These are phyloP conservation scores for Sclerotinia nivalis DNA, from an alignment of 2,329 filamentous ascomycete species.

Conservation along the genomic window DNA sequence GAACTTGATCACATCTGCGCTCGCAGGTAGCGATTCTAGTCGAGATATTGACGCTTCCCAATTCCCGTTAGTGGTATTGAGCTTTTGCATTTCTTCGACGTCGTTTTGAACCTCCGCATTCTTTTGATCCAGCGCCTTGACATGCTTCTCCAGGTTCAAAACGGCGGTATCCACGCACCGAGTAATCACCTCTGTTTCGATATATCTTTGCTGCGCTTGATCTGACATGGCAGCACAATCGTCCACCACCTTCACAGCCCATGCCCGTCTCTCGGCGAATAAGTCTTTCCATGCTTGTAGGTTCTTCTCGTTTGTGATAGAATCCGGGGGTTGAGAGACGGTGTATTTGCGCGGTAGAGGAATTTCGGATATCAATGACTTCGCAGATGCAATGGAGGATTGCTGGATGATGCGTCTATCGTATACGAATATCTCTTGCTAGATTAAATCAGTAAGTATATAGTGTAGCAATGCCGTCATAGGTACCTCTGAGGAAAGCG, in stretches of 20 bases:
- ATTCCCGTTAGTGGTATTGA: conserved; percentile 64
- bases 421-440: conserved; percentile 92
- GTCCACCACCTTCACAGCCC: conserved; percentile 71
- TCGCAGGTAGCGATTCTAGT: conserved; percentile 64
- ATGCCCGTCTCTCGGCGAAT: conserved; percentile 76
- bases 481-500: conserved; percentile 74
- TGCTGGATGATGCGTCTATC: conserved; percentile 74
- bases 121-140: conserved; percentile 70
- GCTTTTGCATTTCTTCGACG: conserved; percentile 65
- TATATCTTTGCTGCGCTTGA: conserved; percentile 63
- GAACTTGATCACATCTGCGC: conserved; percentile 64
- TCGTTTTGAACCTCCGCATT: conserved; percentile 70
- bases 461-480: conserved; percentile 23
- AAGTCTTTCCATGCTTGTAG: conserved; percentile 86
- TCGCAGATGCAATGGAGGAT: conserved; percentile 49
- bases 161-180: conserved; percentile 82
- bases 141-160: conserved; percentile 76
- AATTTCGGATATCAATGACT: conserved; percentile 50
- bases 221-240: conserved; percentile 67
- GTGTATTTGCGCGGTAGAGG: conserved; percentile 57
- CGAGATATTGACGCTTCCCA: conserved; percentile 71
- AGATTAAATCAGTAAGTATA: conserved; percentile 30
- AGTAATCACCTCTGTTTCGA: conserved; percentile 74
- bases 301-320: conserved; percentile 75
- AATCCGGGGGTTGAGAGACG: conserved; percentile 73